Evolutionary conservation across 192 early-diverging fungal species (phyloP).

Genomic region (Backusella macrospora): DNA sequence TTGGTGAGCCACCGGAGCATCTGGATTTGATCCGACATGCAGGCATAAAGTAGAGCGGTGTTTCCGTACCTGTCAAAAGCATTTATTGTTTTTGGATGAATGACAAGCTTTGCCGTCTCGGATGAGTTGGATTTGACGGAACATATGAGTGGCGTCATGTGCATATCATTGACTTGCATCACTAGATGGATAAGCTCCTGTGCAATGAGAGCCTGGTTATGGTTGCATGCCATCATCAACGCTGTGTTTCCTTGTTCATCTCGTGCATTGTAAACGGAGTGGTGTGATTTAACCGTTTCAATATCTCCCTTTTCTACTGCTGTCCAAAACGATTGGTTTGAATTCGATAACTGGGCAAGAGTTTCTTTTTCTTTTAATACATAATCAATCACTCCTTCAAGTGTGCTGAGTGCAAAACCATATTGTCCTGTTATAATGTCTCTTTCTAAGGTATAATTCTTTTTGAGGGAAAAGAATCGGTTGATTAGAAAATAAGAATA

Average conservation of each 20-base stretch:
- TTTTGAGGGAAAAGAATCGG: not conserved
- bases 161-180: constrained; percentile 39
- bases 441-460: constrained; percentile 47
- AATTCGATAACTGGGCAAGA: constrained; percentile 37
- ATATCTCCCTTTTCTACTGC: constrained; percentile 38
- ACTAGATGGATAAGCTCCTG: constrained; percentile 27
- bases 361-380: constrained; percentile 35
- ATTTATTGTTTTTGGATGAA: constrained; percentile 28
- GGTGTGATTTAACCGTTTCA: constrained; percentile 14
- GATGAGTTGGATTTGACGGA: constrained; percentile 34
- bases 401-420: constrained; percentile 52
- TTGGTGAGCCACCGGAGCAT: not conserved
- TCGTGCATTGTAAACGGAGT: constrained; percentile 35
- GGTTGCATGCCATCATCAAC: constrained; percentile 43
- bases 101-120: constrained; percentile 27
- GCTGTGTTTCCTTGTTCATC: constrained; percentile 46
- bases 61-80: constrained; percentile 45
- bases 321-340: constrained; percentile 44
- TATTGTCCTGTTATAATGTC: constrained; percentile 45
- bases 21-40: not conserved
- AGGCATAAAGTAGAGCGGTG: constrained; percentile 33
- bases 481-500: not conserved
- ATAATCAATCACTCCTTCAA: constrained; percentile 52
- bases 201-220: constrained; percentile 35
- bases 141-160: constrained; percentile 46